Evolutionary conservation across 2,329 filamentous ascomycete species (phyloP).

Genomic region (Beauveria pseudobassiana): DNA sequence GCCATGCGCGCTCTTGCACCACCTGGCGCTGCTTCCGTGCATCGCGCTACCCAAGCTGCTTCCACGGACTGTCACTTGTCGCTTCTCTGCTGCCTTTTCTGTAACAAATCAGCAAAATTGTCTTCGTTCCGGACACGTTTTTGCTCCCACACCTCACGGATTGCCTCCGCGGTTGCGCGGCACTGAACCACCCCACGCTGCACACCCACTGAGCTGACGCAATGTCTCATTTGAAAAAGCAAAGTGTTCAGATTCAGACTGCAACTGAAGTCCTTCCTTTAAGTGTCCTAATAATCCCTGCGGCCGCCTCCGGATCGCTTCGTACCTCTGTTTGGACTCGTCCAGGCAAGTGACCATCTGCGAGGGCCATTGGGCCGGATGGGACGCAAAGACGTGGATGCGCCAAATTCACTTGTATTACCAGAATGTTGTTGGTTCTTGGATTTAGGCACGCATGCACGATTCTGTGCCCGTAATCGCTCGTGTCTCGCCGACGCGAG

Average conservation of each 20-base stretch:
- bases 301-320: too few relatives aligned
- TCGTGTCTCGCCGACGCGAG: not conserved
- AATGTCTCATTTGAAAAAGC: slow-evolving; percentile 3
- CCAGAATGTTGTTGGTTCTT: too few relatives aligned
- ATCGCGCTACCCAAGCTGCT: not conserved
- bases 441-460: too few relatives aligned
- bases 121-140: not conserved
- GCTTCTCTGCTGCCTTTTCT: not conserved
- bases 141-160: not conserved
- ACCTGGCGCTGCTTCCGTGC: not conserved
- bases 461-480: too few relatives aligned
- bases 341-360: too few relatives aligned
- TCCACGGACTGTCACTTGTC: not conserved
- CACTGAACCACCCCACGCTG: not conserved
- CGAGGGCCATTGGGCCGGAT: too few relatives aligned
- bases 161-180: not conserved
- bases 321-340: too few relatives aligned
- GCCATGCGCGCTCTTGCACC: not conserved
- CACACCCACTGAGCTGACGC: not conserved
- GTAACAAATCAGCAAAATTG: not conserved
- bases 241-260: not conserved
- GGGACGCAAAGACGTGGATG: too few relatives aligned
- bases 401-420: too few relatives aligned
- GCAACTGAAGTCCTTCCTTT: not conserved
- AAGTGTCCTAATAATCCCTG: not conserved